Evolutionary conservation across 208 protist genomes (phyloP), one percentile per base, ranked within the genome.

Genomic region (Leishmania major): DNA sequence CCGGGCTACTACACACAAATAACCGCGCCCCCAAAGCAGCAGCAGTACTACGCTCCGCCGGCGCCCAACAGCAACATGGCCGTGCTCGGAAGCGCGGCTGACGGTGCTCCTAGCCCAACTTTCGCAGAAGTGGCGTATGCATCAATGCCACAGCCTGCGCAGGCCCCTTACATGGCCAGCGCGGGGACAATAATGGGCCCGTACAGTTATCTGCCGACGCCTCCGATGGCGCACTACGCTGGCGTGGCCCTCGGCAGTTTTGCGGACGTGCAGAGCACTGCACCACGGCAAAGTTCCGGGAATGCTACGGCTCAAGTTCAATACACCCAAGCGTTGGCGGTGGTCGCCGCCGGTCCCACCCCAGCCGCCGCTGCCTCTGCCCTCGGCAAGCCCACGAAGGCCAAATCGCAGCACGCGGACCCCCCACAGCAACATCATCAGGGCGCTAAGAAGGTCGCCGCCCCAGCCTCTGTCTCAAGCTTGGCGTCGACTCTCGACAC

Each of bases 1-100:
- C 45, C 47, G 8, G 64, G 37, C 31, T 45, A 31, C 40, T 81
- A 85, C 82, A 22, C n/a, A 40, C 71, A n/a, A 13, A 40, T 35
- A 6, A 0, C 57, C 25, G 8, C 47, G 47, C 15, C 47, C 2
- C 31, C 51, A 28, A 7, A 59, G 75, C 40, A 64, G 45, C 70
- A 72, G 45, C 84, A 76, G 17, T 73, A 80, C 62, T 70, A 79
- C 37, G 22, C 40, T 31, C 57, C 47, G 37, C 64, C 6, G 1
- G 4, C 47, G 31, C 47, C 71, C 8, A 69, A 66, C 40, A 51
- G 40, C 40, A 19, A 1, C 19, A 35, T 49, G 22, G 11, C 53
- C 37, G 19, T 31, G 8, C 13, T 19, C 22, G 53, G 45, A 22
- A 59, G 10, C 35, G 31, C 73, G 47, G 28, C 25, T 19, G 28